Base-by-base conservation (phyloP, 306 rosid species). In the Lathyrus tuberosus region DNA sequence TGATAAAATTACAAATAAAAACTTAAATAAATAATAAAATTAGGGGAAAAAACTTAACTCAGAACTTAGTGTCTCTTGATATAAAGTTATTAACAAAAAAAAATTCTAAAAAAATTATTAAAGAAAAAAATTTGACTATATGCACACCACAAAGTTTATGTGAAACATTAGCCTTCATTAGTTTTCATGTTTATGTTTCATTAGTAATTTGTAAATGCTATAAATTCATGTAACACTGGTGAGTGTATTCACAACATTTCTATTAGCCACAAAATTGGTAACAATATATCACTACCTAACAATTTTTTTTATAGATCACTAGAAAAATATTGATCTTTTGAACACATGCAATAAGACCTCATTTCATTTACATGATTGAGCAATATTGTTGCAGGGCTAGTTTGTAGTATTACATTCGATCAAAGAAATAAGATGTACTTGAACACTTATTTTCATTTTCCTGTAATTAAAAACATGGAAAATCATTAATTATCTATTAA, bases 391-490 rank as follows among this genome's bases (percentile, higher is more conserved):
- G 16, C 14, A 30, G 4, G 31, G 6, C 17, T 26, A 69, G 10
- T 47, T 46, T 15, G 1, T 3, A 0, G 24, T 18, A 33, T 51
- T 70, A 14, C 59, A 3, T 35, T 54, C 10, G 20, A 47, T 72
- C 9, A n/a, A n/a, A n/a, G n/a, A n/a, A 10, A 77, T 69, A 33
- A 73, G 71, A 64, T 69, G 74, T 58, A 73, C 80, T 13, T 0
- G 46, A 49, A 69, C 37, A 15, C 77, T 69, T 64, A n/a, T 73
- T 69, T 41, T 77, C 80, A 4, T 77, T 58, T 56, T 73, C 85
- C 79, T 81, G 67, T 10, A 20, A 16, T 66, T 11, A 65, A 17
- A 46, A 17, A 65, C 37, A 16, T 10, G 0, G n/a, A 53, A 47
- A 14, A 40, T 26, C 33, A 69, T 42, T 75, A 12, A 56, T 14